These are phyloP conservation scores for Magnusiomyces suaveolens DNA, from an alignment of 1,139 yeast species.

Conservation along the genomic window DNA sequence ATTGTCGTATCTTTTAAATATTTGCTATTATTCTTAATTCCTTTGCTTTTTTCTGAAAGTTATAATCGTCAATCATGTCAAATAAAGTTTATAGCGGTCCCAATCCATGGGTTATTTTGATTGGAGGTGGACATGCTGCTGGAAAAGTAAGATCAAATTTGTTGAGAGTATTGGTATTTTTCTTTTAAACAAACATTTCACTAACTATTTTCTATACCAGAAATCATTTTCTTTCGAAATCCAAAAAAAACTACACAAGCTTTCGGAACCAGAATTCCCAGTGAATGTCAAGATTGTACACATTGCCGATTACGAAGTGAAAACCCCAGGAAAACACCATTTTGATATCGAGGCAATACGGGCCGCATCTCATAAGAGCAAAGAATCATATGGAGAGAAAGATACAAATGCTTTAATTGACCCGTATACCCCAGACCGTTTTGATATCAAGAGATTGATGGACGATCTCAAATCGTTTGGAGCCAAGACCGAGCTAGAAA, in stretches of 20 bases:
- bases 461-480: conserved; percentile 19
- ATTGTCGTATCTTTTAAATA: no score
- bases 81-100: neutral
- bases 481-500: neutral
- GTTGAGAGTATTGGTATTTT: neutral
- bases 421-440: conserved; percentile 28
- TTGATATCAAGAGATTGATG: conserved; percentile 34
- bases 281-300: conserved; percentile 21
- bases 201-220: neutral
- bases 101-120: conserved; percentile 38
- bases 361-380: conserved; percentile 4
- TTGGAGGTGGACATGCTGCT: conserved; percentile 71
- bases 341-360: neutral
- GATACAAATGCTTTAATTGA: neutral
- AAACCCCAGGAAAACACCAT: conserved; percentile 8
- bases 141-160: conserved; percentile 45
- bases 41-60: no score
- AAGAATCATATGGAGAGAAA: conserved; percentile 10
- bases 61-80: no score
- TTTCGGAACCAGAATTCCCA: conserved; percentile 6
- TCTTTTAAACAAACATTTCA: neutral
- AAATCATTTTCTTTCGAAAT: conserved; percentile 26
- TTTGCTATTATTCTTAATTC: no score
- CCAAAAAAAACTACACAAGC: conserved; percentile 13
- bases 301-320: conserved; percentile 26